phyloP scores from a whole-genome alignment of 78 protist genomes.

The Goniomonas avonlea region DNA sequence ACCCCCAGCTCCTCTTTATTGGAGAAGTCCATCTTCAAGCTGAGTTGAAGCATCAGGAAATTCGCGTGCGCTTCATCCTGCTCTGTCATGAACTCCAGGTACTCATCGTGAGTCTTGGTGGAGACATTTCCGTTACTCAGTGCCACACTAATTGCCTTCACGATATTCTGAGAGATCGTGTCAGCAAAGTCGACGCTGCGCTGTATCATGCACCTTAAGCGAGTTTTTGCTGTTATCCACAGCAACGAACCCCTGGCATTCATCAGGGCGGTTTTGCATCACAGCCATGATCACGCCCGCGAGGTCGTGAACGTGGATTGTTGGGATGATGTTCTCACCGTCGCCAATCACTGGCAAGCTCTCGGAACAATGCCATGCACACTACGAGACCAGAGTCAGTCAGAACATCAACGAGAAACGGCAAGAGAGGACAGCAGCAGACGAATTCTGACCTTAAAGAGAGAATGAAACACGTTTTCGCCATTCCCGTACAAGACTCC shows the following conservation, averaged over 20 bases:
- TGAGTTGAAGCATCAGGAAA: not conserved
- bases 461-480: not conserved
- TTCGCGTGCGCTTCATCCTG: not conserved
- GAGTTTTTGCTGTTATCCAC: too few relatives aligned
- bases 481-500: slow-evolving; percentile 16
- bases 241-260: too few relatives aligned
- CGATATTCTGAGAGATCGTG: too few relatives aligned
- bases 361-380: not conserved
- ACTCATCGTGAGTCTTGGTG: not conserved
- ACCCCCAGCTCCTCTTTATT: not conserved
- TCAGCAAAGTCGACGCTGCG: too few relatives aligned
- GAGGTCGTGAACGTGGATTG: slow-evolving; percentile 5
- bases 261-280: too few relatives aligned
- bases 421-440: too few relatives aligned
- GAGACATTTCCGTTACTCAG: not conserved
- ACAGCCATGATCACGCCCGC: not conserved
- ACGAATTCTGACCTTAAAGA: not conserved
- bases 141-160: not conserved
- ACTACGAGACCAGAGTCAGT: too few relatives aligned
- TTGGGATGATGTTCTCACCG: slow-evolving; percentile 3
- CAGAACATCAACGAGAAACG: too few relatives aligned
- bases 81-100: not conserved
- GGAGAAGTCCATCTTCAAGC: not conserved
- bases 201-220: too few relatives aligned
- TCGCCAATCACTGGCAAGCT: not conserved